Evolutionary conservation across 2,329 filamentous ascomycete genomes (phyloP).

Genomic region (Colletotrichum somersetense): DNA sequence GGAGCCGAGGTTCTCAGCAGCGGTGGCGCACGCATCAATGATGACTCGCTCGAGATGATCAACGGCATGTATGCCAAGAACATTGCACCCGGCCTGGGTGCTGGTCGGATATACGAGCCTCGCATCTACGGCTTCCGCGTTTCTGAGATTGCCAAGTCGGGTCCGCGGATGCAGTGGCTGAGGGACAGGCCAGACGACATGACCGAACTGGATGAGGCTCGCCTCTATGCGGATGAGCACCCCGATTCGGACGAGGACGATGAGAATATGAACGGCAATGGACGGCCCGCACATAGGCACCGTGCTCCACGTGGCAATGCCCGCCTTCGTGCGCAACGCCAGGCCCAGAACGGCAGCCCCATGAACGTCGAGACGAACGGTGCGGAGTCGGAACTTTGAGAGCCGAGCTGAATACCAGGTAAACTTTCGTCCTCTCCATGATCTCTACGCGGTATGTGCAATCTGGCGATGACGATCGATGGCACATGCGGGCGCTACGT

Average conservation of each 20-base stretch:
- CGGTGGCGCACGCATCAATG: constrained; percentile 49
- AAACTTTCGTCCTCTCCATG: neutral
- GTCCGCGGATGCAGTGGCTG: constrained; percentile 97
- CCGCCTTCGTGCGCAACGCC: constrained; percentile 57
- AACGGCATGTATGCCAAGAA: constrained; percentile 92
- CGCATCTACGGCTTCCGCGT: constrained; percentile 97
- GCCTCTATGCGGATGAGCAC: constrained; percentile 64
- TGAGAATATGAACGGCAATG: constrained; percentile 59
- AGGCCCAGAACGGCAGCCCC: constrained; percentile 66
- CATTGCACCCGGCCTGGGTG: constrained; percentile 87
- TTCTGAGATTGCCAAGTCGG: constrained; percentile 88
- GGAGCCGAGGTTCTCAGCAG: constrained; percentile 69
- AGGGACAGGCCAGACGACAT: constrained; percentile 85
- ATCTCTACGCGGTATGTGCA: neutral
- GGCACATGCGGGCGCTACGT: neutral
- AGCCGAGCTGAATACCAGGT: neutral
- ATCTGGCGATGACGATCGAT: neutral
- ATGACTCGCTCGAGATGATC: constrained; percentile 68
- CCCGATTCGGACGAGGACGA: constrained; percentile 71
- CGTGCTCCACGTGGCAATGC: constrained; percentile 57
- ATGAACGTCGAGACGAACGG: constrained; percentile 69
- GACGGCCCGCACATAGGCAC: constrained; percentile 56
- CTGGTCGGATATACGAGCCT: constrained; percentile 89
- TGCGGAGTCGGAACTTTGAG: constrained; percentile 67
- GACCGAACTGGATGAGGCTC: constrained; percentile 85